phyloP scores from a whole-genome alignment of 129 eudicot species.

The Tagetes erecta region DNA sequence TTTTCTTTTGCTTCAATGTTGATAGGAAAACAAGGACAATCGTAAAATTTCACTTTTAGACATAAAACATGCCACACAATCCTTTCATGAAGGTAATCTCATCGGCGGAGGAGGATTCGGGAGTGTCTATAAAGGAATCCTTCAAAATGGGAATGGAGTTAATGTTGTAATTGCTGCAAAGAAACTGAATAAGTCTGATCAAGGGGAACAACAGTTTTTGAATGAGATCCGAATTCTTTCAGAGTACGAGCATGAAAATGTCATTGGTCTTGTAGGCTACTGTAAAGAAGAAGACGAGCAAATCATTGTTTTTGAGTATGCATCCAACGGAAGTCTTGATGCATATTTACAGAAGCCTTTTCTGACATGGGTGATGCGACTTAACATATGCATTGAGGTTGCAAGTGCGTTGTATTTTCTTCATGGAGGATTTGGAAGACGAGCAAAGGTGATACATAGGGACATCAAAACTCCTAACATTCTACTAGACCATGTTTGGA shows the following conservation, averaged over 20 bases:
- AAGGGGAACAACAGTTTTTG: slow-evolving; percentile 7
- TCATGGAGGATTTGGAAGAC: slow-evolving; percentile 9
- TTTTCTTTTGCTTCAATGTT: not conserved
- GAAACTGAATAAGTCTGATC: not conserved
- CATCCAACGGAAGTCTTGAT: slow-evolving; percentile 5
- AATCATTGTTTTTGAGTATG: slow-evolving; percentile 5
- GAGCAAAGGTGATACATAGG: slow-evolving; percentile 12
- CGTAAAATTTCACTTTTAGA: not conserved
- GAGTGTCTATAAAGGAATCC: not conserved
- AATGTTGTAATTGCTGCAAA: not conserved
- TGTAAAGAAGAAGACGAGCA: slow-evolving; percentile 7
- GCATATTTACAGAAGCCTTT: not conserved
- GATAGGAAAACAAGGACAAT: slow-evolving; percentile 5
- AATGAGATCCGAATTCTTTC: not conserved
- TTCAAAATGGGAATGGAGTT: not conserved
- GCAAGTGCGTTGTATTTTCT: not conserved
- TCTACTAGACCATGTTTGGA: not conserved
- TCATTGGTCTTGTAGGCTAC: slow-evolving; percentile 3
- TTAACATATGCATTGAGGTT: slow-evolving; percentile 8
- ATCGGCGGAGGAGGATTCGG: slow-evolving; percentile 11
- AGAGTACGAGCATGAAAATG: slow-evolving; percentile 8
- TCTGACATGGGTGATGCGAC: slow-evolving; percentile 13
- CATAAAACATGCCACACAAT: not conserved
- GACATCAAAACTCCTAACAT: slow-evolving; percentile 6
- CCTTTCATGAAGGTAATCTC: not conserved